Conservation (phyloP, 257 asterid species). For the Fraxinus pennsylvanica region DNA sequence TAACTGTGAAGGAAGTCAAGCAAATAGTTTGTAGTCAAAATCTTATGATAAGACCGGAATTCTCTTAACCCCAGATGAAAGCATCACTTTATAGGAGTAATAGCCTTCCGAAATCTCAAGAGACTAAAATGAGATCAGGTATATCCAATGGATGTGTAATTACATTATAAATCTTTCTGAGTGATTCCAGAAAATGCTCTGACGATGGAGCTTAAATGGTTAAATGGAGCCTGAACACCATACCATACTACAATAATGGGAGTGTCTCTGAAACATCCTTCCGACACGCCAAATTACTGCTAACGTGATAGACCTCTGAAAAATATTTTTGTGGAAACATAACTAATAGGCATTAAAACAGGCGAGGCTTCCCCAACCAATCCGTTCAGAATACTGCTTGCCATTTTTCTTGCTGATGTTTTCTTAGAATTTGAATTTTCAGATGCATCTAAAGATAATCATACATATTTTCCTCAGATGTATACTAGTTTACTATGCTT, state of each 20-base stretch:
- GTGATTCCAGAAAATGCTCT: too few relatives aligned
- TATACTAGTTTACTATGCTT: neutral
- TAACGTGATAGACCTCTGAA: neutral
- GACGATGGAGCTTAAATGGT: too few relatives aligned
- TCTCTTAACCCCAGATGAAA: neutral
- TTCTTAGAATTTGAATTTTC: neutral
- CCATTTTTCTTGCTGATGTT: constrained; percentile 1
- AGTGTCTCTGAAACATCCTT: neutral
- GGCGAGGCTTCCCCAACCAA: neutral
- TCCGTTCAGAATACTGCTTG: neutral
- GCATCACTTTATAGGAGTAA: too few relatives aligned
- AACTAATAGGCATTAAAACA: neutral
- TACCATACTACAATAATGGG: too few relatives aligned
- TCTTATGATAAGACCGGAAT: neutral
- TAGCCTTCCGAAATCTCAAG: too few relatives aligned
- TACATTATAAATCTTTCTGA: too few relatives aligned
- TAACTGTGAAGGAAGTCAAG: neutral
- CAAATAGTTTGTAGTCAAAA: neutral
- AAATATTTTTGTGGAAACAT: constrained; percentile 16
- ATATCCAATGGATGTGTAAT: too few relatives aligned
- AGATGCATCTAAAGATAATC: constrained; percentile 8
- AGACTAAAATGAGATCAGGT: too few relatives aligned
- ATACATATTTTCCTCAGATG: neutral
- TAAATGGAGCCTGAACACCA: too few relatives aligned
- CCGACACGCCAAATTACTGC: neutral